Evolutionary conservation across 257 asterid genomes (phyloP).

Genomic region (Eucommia ulmoides): DNA sequence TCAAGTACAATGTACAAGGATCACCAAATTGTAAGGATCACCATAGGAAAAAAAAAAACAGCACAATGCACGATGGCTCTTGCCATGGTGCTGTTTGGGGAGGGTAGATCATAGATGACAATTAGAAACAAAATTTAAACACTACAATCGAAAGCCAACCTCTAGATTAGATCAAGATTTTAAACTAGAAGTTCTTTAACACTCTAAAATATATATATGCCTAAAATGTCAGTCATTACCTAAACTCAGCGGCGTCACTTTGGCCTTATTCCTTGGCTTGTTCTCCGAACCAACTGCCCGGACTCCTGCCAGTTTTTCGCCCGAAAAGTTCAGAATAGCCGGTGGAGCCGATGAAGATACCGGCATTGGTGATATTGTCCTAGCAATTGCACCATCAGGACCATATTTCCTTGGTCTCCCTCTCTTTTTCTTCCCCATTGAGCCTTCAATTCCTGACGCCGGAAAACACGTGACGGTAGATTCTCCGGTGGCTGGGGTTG

Average conservation of each 20-base stretch:
- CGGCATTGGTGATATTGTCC: slow-evolving; percentile 37
- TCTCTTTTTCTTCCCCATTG: slow-evolving; percentile 72
- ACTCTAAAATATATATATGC: too few relatives aligned
- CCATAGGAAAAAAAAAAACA: too few relatives aligned
- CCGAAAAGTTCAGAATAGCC: slow-evolving; percentile 24
- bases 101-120: too few relatives aligned
- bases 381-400: slow-evolving; percentile 35
- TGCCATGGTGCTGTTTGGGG: too few relatives aligned
- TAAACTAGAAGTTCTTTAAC: too few relatives aligned
- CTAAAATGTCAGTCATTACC: too few relatives aligned
- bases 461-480: slow-evolving; percentile 15
- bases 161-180: too few relatives aligned
- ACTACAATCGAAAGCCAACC: too few relatives aligned
- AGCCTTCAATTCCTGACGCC: slow-evolving; percentile 9
- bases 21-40: too few relatives aligned
- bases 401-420: slow-evolving; percentile 90
- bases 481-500: slow-evolving; percentile 16
- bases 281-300: slow-evolving; percentile 38
- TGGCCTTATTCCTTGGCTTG: slow-evolving; percentile 44
- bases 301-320: slow-evolving; percentile 24
- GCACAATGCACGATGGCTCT: too few relatives aligned
- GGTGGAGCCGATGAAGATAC: slow-evolving; percentile 43
- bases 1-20: too few relatives aligned
- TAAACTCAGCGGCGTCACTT: slow-evolving; percentile 54
- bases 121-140: too few relatives aligned